Evolutionary conservation across 371 early-diverging fungal species (phyloP), one percentile per base, ranked within the genome.

Genomic region (Rozella allomycis): DNA sequence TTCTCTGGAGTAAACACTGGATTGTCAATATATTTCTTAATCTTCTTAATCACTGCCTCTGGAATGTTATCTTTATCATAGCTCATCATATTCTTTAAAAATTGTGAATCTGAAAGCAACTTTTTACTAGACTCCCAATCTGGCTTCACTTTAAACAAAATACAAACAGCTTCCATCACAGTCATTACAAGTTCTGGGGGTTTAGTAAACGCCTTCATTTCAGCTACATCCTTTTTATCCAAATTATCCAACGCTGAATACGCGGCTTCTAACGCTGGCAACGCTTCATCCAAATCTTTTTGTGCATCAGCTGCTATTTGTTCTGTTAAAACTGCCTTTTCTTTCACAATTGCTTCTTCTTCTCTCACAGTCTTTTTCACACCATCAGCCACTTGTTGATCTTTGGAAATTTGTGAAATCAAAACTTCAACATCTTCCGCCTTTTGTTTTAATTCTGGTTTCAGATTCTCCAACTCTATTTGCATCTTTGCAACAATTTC

Each of bases 141-240:
- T 12, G 63, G 58, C 29, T 62, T 62, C 10, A 42, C 40, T 36
- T 62, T 62, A 46, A 64, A 64, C 3, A 64, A 43, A 28, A 56
- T 60, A 35, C 65, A 64, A 25, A 64, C 53, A 12, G 65, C 58
- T 39, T 64, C 65, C 44, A 64, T 33, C 5, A 64, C 65, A 44
- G 60, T 49, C 14, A 58, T 37, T 12, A 64, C 65, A n/a, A 48
- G 39, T 17, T 64, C 65, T 2, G 65, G 65, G 9, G 65, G 65
- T 29, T 64, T 64, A 8, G 54, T 34, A 33, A 64, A 64, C 2
- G 60, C 65, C 30, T 64, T 64, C 21, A 64, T 36, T 41, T 64
- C 65, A 4, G 65, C 59, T 43, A 64, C 58, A 38, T 64, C 65
- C 22, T 64, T 64, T 35, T 64, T 64, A 13, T 64, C 65, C 17